A percentile compares a stretch with the other conserved stretches of the same genome.
These are phyloP conservation scores for Psidium friedrichsthalianum DNA, from an alignment of 345 rosid species.

Conservation along the genomic window DNA sequence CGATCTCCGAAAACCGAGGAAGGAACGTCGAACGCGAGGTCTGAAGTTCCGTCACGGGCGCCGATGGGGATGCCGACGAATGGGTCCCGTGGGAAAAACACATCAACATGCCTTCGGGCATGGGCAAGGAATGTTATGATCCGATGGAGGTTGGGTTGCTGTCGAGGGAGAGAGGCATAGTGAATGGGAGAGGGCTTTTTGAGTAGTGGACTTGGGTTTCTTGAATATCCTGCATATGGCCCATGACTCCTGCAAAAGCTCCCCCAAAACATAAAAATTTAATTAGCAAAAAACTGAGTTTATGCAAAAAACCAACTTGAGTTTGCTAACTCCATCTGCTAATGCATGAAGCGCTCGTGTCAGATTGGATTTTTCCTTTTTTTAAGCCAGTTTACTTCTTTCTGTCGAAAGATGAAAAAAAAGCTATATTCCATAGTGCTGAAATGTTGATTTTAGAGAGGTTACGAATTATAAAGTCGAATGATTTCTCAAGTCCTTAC, in stretches of 20 bases:
- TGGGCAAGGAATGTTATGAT: neutral
- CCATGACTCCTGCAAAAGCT: conserved; percentile 64
- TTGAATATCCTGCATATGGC: conserved; percentile 92
- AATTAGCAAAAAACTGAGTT: neutral
- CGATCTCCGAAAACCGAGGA: neutral
- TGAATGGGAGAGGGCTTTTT: conserved; percentile 64
- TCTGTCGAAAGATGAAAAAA: neutral
- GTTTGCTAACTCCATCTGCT: neutral
- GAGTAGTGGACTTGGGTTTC: conserved; percentile 63
- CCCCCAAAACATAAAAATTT: neutral
- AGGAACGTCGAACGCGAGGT: neutral
- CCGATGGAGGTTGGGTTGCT: neutral
- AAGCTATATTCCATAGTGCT: neutral
- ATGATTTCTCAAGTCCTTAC: neutral
- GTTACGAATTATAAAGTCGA: too few species aligned
- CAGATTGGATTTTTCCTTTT: neutral
- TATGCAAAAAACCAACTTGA: neutral
- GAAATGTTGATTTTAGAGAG: too few species aligned
- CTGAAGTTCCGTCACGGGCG: neutral
- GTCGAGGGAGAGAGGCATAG: conserved; percentile 44
- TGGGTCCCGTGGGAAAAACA: neutral
- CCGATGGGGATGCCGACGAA: neutral
- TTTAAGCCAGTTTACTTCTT: neutral
- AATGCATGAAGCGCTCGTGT: neutral
- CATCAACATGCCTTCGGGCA: neutral